A percentile compares a stretch with the other conserved stretches of the same genome.
phyloP scores from a whole-genome alignment of 441 rosid genomes.

The Caryocar brasiliense region DNA sequence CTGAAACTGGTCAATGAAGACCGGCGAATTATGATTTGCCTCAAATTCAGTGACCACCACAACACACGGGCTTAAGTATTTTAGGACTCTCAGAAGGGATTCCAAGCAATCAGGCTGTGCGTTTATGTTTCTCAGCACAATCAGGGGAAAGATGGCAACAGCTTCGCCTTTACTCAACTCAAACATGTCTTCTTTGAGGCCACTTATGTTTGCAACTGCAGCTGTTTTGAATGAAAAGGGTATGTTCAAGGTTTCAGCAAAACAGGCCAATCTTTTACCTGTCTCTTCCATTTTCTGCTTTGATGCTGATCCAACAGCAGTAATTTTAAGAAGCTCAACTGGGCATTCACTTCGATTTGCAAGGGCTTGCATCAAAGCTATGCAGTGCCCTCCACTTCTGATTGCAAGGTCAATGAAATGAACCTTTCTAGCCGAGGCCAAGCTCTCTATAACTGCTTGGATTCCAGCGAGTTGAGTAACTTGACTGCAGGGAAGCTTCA shows the following conservation, averaged over 20 bases:
- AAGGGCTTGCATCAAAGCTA: constrained; percentile 27
- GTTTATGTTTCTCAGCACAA: constrained; percentile 12
- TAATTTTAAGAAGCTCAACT: constrained; percentile 28
- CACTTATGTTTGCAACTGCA: constrained; percentile 13
- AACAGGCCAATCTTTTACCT: constrained; percentile 18
- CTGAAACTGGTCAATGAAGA: constrained; percentile 12
- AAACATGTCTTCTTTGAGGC: constrained; percentile 20
- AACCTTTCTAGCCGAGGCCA: constrained; percentile 8
- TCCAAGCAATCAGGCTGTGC: constrained; percentile 13
- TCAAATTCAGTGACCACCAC: constrained; percentile 20
- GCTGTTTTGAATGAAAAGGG: constrained; percentile 20
- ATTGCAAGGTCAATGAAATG: constrained; percentile 23
- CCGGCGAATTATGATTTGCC: constrained; percentile 15
- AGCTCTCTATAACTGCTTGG: constrained; percentile 19
- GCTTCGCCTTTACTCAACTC: constrained; percentile 19
- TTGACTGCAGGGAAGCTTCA: constrained; percentile 17
- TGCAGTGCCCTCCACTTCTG: constrained; percentile 13
- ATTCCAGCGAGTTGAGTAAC: constrained; percentile 16
- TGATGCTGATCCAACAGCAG: constrained; percentile 16
- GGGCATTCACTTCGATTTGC: constrained; percentile 6
- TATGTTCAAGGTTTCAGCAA: constrained; percentile 18
- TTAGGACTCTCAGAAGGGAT: constrained; percentile 13
- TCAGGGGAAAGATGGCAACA: constrained; percentile 12
- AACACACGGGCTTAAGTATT: constrained; percentile 17
- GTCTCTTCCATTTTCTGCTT: constrained; percentile 11